Base-by-base conservation (phyloP, 768 basidiomycete species). In the Pholiota microspora region DNA sequence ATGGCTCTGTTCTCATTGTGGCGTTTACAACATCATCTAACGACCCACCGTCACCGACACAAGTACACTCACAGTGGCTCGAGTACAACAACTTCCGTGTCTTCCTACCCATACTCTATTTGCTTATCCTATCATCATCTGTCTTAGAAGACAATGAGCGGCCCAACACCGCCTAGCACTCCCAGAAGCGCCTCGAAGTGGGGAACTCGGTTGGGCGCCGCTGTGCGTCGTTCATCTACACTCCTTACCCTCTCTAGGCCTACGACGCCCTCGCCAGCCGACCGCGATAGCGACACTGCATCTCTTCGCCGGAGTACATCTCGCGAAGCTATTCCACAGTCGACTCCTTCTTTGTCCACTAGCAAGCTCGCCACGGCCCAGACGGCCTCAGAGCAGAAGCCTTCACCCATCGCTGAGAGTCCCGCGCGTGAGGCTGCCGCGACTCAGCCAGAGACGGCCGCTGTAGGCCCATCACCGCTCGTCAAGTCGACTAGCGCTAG, bases 401-500 rank as follows among this genome's bases (percentile, higher is more conserved):
- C 85, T 9, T 85, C 83, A 56, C 86, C 88, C 2, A 88, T 90
- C 54, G 75, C 81, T 1, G 88, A 90, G 64, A 88, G 85, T 2
- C 86, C 87, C 25, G 77, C 76, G 7, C 77, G 84, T 23, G 84
- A 85, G 61, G 78, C 74, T 7, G 80, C 75, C 12, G 72, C 71
- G 27, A 59, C 63, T 18, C 44, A 54, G 21, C 67, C 67, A 32
- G 54, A 62, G 6, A 62, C 63, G 3, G 9, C 40, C 9, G 21
- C 16, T 1, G 50, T 65, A 18, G 77, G 69, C 0, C 73, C 73
- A 25, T 80, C 83, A 21, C 79, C 80, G 23, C 71, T 80, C 25
- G 65, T 69, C 31, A 72, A 70, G 12, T 58, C 65, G 35, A 62
- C 69, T 31, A 61, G 59, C 12, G 58, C 64, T n/a, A n/a, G n/a